These are phyloP conservation scores for Candida takata DNA, from an alignment of 805 yeast species.

Conservation along the genomic window DNA sequence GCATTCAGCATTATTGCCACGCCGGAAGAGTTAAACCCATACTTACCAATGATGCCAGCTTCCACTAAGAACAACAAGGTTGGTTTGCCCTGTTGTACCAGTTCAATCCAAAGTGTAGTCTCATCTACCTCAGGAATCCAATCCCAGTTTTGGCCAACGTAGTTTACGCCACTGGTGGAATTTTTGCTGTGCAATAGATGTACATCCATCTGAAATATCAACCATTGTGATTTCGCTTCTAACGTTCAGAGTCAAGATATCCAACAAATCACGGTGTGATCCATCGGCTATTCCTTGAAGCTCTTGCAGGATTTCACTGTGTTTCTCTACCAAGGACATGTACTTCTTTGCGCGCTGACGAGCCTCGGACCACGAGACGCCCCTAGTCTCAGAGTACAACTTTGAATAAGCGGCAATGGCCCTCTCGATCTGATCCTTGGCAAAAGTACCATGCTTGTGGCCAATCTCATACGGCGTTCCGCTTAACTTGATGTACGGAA, in stretches of 20 bases:
- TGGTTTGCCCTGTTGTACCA: slow-evolving; percentile 19
- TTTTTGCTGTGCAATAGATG: slow-evolving; percentile 26
- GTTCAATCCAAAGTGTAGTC: slow-evolving; percentile 21
- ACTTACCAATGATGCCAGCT: slow-evolving; percentile 23
- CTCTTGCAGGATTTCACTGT: slow-evolving; percentile 30
- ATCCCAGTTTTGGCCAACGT: slow-evolving; percentile 36
- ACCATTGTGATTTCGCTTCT: slow-evolving; percentile 33
- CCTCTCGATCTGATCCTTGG: slow-evolving; percentile 23
- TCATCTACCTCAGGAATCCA: slow-evolving; percentile 27
- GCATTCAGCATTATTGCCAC: slow-evolving; percentile 20
- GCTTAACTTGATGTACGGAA: slow-evolving; percentile 19
- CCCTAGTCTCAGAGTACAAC: slow-evolving; percentile 21
- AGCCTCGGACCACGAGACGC: slow-evolving; percentile 27
- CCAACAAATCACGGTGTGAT: slow-evolving; percentile 25
- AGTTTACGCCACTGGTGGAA: slow-evolving; percentile 16
- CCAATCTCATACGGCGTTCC: slow-evolving; percentile 29
- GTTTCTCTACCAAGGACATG: slow-evolving; percentile 21
- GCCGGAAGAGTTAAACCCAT: slow-evolving; percentile 19
- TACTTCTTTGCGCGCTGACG: slow-evolving; percentile 22
- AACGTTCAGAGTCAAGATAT: slow-evolving; percentile 32
- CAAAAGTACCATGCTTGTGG: slow-evolving; percentile 28
- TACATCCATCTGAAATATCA: slow-evolving; percentile 33
- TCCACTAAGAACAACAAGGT: slow-evolving; percentile 22
- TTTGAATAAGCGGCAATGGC: slow-evolving; percentile 26
- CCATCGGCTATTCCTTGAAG: slow-evolving; percentile 34